Percentiles rank a stretch among this genome's conserved stretches.
phyloP scores from a whole-genome alignment of 805 yeast species.

The Sugiyamaella boreocaroliniensis region DNA sequence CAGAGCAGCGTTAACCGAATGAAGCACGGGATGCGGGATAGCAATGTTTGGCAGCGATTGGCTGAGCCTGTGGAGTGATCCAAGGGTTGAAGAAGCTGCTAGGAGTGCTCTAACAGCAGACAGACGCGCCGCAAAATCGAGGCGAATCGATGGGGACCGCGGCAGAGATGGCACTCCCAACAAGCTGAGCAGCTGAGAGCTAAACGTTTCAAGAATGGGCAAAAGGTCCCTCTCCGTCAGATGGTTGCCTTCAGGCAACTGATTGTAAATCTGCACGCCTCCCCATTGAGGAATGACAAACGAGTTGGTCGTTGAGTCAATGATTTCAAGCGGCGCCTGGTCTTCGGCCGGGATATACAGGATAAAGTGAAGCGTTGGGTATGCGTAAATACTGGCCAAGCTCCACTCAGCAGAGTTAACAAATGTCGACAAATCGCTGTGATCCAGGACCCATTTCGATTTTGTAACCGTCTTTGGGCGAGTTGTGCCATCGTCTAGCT shows the following conservation, averaged over 20 bases:
- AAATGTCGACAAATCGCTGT: conserved; percentile 60
- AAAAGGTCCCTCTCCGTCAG: conserved; percentile 39
- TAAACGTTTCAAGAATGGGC: conserved; percentile 59
- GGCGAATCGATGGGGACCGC: conserved; percentile 52
- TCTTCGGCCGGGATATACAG: conserved; percentile 53
- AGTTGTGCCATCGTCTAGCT: background rate
- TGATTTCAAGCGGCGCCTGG: conserved; percentile 45
- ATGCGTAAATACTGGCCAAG: conserved; percentile 46
- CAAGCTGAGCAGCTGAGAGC: conserved; percentile 66
- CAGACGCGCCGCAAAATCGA: conserved; percentile 60
- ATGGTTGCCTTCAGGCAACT: conserved; percentile 21
- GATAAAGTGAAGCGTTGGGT: conserved; percentile 67
- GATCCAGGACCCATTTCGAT: conserved; percentile 34
- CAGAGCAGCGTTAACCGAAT: conserved; percentile 50
- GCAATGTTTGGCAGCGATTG: conserved; percentile 70
- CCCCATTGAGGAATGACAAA: conserved; percentile 89
- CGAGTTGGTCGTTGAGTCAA: conserved; percentile 43
- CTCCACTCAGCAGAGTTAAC: conserved; percentile 86
- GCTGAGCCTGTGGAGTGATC: conserved; percentile 64
- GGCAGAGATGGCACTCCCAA: conserved; percentile 61
- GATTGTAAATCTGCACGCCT: conserved; percentile 54
- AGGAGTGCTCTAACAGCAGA: conserved; percentile 52
- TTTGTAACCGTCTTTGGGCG: background rate
- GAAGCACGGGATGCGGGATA: conserved; percentile 65
- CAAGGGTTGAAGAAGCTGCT: conserved; percentile 60